A percentile compares a stretch with the other conserved stretches of the same genome.
phyloP scores from a whole-genome alignment of 2,329 filamentous ascomycete genomes.

The Mollisia scopiformis region DNA sequence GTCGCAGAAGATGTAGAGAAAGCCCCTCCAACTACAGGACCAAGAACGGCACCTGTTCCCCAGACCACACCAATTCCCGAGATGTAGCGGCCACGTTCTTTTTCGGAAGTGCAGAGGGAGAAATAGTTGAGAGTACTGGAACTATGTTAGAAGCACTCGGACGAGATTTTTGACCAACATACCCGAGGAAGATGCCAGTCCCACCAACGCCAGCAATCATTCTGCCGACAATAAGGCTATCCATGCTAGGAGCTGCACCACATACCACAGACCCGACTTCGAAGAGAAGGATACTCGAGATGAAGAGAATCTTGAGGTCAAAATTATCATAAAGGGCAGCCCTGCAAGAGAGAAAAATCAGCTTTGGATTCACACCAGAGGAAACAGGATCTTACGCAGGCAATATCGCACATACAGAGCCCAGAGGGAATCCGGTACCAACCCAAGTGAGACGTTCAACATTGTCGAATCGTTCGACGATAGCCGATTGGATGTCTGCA shows the following conservation, averaged over 20 bases:
- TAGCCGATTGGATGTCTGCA: constrained; percentile 46
- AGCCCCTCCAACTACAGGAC: constrained; percentile 41
- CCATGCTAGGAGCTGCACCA: constrained; percentile 34
- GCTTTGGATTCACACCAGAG: too few species aligned
- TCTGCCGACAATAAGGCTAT: constrained; percentile 48
- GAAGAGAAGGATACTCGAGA: constrained; percentile 23
- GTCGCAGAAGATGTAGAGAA: constrained; percentile 38
- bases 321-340: constrained; percentile 27
- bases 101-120: constrained; percentile 32
- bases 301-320: constrained; percentile 28
- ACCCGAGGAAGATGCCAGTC: constrained; percentile 45
- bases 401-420: too few species aligned
- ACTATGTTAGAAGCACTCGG: too few species aligned
- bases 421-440: constrained; percentile 41
- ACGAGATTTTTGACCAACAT: too few species aligned
- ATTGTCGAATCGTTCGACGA: constrained; percentile 41
- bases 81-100: constrained; percentile 40
- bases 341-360: constrained; percentile 30
- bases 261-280: constrained; percentile 34
- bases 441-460: constrained; percentile 46
- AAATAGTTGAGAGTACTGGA: constrained; percentile 36
- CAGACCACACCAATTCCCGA: constrained; percentile 36
- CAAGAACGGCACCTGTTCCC: constrained; percentile 44
- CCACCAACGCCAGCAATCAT: constrained; percentile 45
- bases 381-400: too few species aligned